phyloP scores from a whole-genome alignment of 306 rosid genomes.

The Fragaria nilgerrensis region DNA sequence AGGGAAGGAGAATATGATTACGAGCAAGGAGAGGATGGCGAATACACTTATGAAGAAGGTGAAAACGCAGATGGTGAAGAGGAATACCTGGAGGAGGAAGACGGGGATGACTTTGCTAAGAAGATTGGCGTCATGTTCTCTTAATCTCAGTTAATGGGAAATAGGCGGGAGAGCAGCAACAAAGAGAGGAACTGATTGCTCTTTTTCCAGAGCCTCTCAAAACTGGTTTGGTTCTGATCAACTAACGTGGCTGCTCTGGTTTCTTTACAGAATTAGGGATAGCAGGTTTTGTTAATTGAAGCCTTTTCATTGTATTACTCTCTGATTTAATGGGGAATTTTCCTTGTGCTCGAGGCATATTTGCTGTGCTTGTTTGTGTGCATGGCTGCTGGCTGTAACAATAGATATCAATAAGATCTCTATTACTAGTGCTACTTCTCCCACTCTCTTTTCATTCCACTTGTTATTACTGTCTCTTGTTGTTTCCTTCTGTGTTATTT shows the following conservation, averaged over 20 bases:
- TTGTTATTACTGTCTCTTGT: neutral
- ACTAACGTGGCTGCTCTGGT: conserved; percentile 48
- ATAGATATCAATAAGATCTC: conserved; percentile 31
- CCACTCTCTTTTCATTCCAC: neutral
- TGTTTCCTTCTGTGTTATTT: neutral
- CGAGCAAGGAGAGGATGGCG: conserved; percentile 78
- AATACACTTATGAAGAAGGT: conserved; percentile 66
- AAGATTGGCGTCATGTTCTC: conserved; percentile 80
- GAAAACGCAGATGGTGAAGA: conserved; percentile 66
- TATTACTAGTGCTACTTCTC: conserved; percentile 5
- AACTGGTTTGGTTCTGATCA: conserved; percentile 36
- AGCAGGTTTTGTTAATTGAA: conserved; percentile 33
- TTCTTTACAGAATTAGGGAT: conserved; percentile 46
- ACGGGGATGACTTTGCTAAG: conserved; percentile 93
- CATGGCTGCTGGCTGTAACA: conserved; percentile 46
- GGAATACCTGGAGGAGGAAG: conserved; percentile 77
- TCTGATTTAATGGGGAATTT: conserved; percentile 62
- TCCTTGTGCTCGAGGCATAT: conserved; percentile 43
- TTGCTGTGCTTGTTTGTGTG: conserved; percentile 54
- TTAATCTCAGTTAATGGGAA: conserved; percentile 25
- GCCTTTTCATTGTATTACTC: conserved; percentile 35
- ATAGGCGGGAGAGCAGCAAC: neutral
- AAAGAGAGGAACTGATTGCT: conserved; percentile 4
- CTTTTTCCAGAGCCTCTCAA: conserved; percentile 18
- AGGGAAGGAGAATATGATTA: conserved; percentile 72